These are phyloP conservation scores for Flueggea neowawraea DNA, from an alignment of 441 rosid species.

Conservation along the genomic window DNA sequence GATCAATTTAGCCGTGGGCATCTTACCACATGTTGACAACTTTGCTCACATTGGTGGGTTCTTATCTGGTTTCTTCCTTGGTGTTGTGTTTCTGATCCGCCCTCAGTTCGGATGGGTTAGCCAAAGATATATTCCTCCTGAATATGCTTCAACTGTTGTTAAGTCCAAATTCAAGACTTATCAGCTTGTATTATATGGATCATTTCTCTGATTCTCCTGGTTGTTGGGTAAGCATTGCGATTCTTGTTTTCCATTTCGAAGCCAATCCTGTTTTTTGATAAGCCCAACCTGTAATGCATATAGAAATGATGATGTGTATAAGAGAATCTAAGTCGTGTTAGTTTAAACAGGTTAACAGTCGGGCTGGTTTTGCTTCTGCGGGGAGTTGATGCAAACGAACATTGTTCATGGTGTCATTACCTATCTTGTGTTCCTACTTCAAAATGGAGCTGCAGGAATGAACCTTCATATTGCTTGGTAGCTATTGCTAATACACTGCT, in stretches of 20 bases:
- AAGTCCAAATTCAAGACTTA: slow-evolving; percentile 56
- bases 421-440: slow-evolving; percentile 86
- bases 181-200: slow-evolving; percentile 67
- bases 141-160: slow-evolving; percentile 15
- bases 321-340: too few relatives aligned
- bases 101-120: slow-evolving; percentile 81
- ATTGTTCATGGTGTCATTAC: slow-evolving; percentile 94
- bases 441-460: slow-evolving; percentile 73
- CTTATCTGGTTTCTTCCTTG: slow-evolving; percentile 72
- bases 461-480: slow-evolving; percentile 68
- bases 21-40: slow-evolving; percentile 85
- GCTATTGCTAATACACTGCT: slow-evolving; percentile 1
- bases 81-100: slow-evolving; percentile 74
- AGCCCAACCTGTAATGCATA: too few relatives aligned
- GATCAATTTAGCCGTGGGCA: slow-evolving; percentile 78
- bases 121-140: slow-evolving; percentile 39
- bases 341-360: slow-evolving; percentile 41
- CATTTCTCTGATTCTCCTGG: slow-evolving; percentile 50
- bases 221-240: slow-evolving; percentile 53
- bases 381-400: slow-evolving; percentile 78
- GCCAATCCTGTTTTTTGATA: too few relatives aligned
- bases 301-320: too few relatives aligned
- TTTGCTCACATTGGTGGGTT: slow-evolving; percentile 93
- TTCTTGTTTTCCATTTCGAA: neutral
- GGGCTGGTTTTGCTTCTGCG: slow-evolving; percentile 64